phyloP scores from a whole-genome alignment of 345 rosid genomes.

The Hibiscus trionum region DNA sequence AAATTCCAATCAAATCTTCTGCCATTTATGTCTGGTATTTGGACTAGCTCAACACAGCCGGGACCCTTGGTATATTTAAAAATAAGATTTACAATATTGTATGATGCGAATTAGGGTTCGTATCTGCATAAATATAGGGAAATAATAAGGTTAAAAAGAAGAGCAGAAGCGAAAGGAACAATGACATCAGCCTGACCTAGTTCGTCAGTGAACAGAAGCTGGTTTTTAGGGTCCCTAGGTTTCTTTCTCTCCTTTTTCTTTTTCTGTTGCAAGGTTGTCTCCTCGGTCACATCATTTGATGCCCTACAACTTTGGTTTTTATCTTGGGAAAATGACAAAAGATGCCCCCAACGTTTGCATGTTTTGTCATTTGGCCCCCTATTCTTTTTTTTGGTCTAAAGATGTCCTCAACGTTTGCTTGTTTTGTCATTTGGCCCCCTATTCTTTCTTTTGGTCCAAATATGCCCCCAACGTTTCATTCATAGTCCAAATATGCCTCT shows the following conservation, averaged over 20 bases:
- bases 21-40: neutral
- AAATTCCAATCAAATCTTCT: neutral
- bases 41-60: neutral
- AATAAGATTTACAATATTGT: neutral
- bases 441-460: too few species aligned
- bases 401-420: too few species aligned
- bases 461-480: too few species aligned
- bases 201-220: neutral
- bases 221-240: constrained; percentile 9
- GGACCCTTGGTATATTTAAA: neutral
- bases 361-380: too few species aligned
- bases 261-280: neutral
- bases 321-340: too few species aligned
- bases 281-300: constrained; percentile 13
- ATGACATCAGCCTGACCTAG: constrained; percentile 14
- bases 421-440: too few species aligned
- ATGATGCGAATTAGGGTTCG: neutral
- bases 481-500: too few species aligned
- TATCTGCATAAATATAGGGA: too few species aligned
- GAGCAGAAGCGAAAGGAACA: constrained; percentile 25
- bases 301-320: neutral
- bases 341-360: too few species aligned
- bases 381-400: too few species aligned
- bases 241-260: neutral
- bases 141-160: neutral